Conservation (phyloP, 805 yeast genomes). For the Wickerhamia fluorescens region DNA sequence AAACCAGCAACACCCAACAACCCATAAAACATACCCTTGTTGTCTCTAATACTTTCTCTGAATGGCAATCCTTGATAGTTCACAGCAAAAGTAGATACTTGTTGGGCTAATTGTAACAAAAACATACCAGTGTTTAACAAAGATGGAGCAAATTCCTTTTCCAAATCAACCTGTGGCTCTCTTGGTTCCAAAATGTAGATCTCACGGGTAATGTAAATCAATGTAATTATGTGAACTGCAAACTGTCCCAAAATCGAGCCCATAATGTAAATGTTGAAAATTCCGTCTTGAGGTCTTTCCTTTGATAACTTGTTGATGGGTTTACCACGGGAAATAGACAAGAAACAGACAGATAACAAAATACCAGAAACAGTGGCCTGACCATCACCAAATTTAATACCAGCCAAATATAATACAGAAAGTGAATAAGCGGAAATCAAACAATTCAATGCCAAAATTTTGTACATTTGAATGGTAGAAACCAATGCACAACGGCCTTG, state of each 20-base stretch:
- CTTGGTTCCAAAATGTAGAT: constrained; percentile 89
- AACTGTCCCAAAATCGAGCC: constrained; percentile 96
- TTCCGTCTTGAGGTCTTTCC: constrained; percentile 96
- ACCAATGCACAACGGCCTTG: constrained; percentile 98
- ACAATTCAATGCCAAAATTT: constrained; percentile 93
- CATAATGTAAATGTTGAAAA: constrained; percentile 92
- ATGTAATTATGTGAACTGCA: constrained; percentile 80
- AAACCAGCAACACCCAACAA: constrained; percentile 82
- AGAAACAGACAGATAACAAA: constrained; percentile 86
- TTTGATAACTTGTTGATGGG: constrained; percentile 83
- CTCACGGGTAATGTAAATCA: constrained; percentile 76
- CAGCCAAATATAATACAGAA: constrained; percentile 90
- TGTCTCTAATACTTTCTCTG: constrained; percentile 82
- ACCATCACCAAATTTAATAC: constrained; percentile 96
- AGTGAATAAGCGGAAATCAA: constrained; percentile 93
- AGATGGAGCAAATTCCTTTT: constrained; percentile 82
- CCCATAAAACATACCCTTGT: constrained; percentile 96
- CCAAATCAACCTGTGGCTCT: constrained; percentile 83
- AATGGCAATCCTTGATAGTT: constrained; percentile 97
- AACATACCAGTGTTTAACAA: constrained; percentile 94
- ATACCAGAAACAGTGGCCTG: constrained; percentile 97
- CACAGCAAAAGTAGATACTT: constrained; percentile 95
- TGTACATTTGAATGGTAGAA: constrained; percentile 97
- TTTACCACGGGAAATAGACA: constrained; percentile 89
- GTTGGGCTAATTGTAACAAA: constrained; percentile 89